Conservation (phyloP, 2,329 filamentous ascomycete species). For the Fragosphaeria purpurea region DNA sequence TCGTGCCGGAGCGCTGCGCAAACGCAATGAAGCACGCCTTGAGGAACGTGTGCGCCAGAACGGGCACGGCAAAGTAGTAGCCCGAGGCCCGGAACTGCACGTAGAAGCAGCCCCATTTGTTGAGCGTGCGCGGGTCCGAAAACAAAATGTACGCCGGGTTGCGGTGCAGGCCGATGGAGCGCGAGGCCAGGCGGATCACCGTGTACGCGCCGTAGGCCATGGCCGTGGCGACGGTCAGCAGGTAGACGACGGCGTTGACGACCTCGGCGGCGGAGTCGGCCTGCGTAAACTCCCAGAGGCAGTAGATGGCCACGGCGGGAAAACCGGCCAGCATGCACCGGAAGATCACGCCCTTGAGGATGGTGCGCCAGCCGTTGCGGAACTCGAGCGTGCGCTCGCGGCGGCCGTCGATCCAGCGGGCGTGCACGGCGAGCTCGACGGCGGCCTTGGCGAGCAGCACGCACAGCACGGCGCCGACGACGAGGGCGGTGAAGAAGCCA, state of each 20-base stretch:
- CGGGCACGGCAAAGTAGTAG: constrained; percentile 75
- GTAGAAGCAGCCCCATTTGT: constrained; percentile 88
- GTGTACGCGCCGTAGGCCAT: constrained; percentile 70
- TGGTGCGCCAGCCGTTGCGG: constrained; percentile 74
- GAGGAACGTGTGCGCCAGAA: constrained; percentile 59
- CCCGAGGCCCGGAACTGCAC: constrained; percentile 79
- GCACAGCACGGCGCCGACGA: constrained; percentile 56
- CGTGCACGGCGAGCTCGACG: constrained; percentile 60
- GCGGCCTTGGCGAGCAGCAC: constrained; percentile 65
- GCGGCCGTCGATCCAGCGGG: constrained; percentile 54
- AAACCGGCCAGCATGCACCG: constrained; percentile 72
- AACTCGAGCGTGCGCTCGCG: constrained; percentile 64
- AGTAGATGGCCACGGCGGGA: constrained; percentile 72
- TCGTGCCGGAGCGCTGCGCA: constrained; percentile 52
- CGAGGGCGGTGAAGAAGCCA: constrained; percentile 69
- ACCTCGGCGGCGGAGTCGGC: constrained; percentile 69
- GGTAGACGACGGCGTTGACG: constrained; percentile 67
- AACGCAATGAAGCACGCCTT: constrained; percentile 77
- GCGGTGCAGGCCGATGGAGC: constrained; percentile 74
- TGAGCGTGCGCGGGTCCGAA: constrained; percentile 70
- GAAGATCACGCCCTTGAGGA: constrained; percentile 78
- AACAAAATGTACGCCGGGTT: constrained; percentile 85
- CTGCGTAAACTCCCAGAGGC: constrained; percentile 73
- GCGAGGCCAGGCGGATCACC: constrained; percentile 70
- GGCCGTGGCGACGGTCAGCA: constrained; percentile 61